Conservation (phyloP, 2,329 filamentous ascomycete species). For the Aspergillus thermomutatus region DNA sequence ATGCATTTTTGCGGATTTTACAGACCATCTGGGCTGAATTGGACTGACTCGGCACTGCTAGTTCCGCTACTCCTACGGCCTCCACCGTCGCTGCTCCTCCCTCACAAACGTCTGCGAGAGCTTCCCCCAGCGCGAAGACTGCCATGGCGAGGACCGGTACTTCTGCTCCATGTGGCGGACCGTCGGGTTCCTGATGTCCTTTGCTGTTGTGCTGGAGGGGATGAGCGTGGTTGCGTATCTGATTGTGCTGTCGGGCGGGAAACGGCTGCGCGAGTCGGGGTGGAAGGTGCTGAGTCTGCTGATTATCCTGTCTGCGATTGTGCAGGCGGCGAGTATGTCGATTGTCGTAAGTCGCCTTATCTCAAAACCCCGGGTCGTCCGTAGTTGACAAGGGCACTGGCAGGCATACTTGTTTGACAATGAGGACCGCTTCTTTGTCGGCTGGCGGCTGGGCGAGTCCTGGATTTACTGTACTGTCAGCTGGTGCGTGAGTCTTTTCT, state of each 20-base stretch:
- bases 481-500: constrained; percentile 54
- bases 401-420: constrained; percentile 81
- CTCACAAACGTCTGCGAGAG: constrained; percentile 52
- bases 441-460: constrained; percentile 75
- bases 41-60: constrained; percentile 32
- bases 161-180: constrained; percentile 94
- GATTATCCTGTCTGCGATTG: constrained; percentile 61
- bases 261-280: constrained; percentile 73
- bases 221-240: constrained; percentile 76
- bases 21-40: not conserved
- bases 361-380: not conserved
- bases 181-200: constrained; percentile 81
- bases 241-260: constrained; percentile 73
- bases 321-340: constrained; percentile 73
- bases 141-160: constrained; percentile 61
- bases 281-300: constrained; percentile 74
- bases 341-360: constrained; percentile 65
- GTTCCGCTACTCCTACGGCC: constrained; percentile 66
- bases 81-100: constrained; percentile 77
- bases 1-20: not conserved
- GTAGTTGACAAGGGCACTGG: constrained; percentile 3
- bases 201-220: constrained; percentile 77
- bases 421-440: constrained; percentile 76
- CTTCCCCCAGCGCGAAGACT: constrained; percentile 68
- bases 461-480: constrained; percentile 70